Evolutionary conservation across 1,139 yeast species (phyloP).

Genomic region (Meyerozyma smithsonii): DNA sequence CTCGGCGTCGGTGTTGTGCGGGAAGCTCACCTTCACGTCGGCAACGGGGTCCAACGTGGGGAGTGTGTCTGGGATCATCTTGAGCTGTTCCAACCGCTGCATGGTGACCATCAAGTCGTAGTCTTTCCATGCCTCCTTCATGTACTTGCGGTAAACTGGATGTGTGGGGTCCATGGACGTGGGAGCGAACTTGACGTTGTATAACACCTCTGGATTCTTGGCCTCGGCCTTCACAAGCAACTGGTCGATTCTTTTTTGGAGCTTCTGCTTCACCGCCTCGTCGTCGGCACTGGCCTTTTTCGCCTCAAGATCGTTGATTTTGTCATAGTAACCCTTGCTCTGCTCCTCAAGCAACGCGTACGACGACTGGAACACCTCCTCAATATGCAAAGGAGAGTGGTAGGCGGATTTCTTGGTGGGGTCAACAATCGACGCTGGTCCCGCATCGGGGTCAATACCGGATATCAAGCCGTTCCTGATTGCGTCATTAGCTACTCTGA

Average conservation of each 20-base stretch:
- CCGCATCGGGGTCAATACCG: constrained; percentile 25
- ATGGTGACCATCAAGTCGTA: constrained; percentile 65
- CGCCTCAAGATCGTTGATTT: constrained; percentile 14
- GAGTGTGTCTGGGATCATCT: constrained; percentile 88
- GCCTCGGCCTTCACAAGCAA: constrained; percentile 48
- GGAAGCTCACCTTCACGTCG: constrained; percentile 71
- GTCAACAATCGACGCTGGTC: constrained; percentile 27
- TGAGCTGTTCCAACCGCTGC: constrained; percentile 86
- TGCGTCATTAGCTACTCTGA: constrained; percentile 28
- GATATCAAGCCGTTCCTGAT: constrained; percentile 31
- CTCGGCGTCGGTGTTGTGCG: constrained; percentile 54
- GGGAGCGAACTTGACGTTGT: constrained; percentile 47
- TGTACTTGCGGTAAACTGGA: constrained; percentile 74
- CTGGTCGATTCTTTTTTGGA: constrained; percentile 16
- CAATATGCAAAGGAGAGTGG: constrained; percentile 62
- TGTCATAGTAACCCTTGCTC: constrained; percentile 20
- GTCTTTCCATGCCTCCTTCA: constrained; percentile 67
- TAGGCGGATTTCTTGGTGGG: constrained; percentile 32
- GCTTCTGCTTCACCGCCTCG: constrained; percentile 6
- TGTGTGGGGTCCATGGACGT: constrained; percentile 57
- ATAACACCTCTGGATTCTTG: constrained; percentile 78
- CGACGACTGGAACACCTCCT: constrained; percentile 69
- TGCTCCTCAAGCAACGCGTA: constrained; percentile 55
- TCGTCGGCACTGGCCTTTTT: constrained; percentile 7
- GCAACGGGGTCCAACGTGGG: constrained; percentile 85